Conservation (phyloP, 2,329 filamentous ascomycete species). For the Epichloe elymi region DNA sequence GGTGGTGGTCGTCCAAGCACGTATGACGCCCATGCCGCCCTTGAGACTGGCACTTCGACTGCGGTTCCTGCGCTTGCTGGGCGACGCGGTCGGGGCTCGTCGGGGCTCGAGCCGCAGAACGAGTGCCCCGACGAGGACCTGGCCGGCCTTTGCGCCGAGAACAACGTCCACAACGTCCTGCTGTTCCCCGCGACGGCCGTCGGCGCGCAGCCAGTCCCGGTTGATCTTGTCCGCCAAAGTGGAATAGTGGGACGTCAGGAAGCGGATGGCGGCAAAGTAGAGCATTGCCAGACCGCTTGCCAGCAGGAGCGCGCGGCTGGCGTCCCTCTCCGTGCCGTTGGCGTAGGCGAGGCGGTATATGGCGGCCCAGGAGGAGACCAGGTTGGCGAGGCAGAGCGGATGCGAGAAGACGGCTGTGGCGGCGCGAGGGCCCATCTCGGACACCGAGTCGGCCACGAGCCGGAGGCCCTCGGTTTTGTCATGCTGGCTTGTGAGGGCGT, state of each 20-base stretch:
- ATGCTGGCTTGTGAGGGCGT: slow-evolving; percentile 35
- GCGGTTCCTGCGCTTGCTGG: slow-evolving; percentile 21
- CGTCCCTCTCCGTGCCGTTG: slow-evolving; percentile 23
- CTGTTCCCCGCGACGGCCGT: slow-evolving; percentile 28
- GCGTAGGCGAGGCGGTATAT: slow-evolving; percentile 35
- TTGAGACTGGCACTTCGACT: slow-evolving; percentile 27
- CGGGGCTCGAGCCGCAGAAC: slow-evolving; percentile 51
- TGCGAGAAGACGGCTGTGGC: slow-evolving; percentile 51
- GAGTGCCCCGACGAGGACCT: slow-evolving; percentile 56
- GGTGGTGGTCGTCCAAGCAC: slow-evolving; percentile 68
- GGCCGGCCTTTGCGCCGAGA: slow-evolving; percentile 54
- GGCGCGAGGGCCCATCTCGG: slow-evolving; percentile 64
- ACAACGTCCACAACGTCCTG: slow-evolving; percentile 47
- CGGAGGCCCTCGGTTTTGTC: slow-evolving; percentile 57
- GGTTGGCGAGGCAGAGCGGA: slow-evolving; percentile 36
- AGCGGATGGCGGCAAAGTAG: slow-evolving; percentile 48
- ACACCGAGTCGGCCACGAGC: slow-evolving; percentile 68
- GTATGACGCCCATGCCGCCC: slow-evolving; percentile 57
- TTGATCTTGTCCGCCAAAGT: slow-evolving; percentile 45
- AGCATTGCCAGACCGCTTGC: slow-evolving; percentile 49
- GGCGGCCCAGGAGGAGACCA: slow-evolving; percentile 29
- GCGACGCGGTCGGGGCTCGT: slow-evolving; percentile 9
- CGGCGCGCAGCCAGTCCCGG: slow-evolving; percentile 44
- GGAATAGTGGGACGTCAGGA: slow-evolving; percentile 48
- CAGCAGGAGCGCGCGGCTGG: slow-evolving; percentile 43